These are phyloP conservation scores for Calocybe cyanea DNA, from an alignment of 768 basidiomycete genomes.

Conservation along the genomic window DNA sequence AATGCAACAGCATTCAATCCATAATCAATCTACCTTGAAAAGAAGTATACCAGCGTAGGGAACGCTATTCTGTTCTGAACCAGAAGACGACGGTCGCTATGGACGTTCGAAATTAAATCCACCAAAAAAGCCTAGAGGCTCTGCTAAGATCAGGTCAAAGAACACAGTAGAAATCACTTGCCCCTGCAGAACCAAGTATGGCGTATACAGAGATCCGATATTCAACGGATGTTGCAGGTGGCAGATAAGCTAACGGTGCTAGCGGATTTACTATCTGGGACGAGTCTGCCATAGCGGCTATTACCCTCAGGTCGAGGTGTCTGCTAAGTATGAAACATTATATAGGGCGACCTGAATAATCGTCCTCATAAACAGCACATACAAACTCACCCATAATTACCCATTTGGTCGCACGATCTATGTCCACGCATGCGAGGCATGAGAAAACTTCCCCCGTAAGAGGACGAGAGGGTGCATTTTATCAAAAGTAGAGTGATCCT, in stretches of 20 bases:
- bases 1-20: neutral
- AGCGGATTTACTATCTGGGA: neutral
- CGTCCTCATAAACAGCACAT: too few species aligned
- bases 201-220: neutral
- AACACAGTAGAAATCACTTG: too few species aligned
- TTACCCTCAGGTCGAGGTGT: too few species aligned
- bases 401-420: too few species aligned
- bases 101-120: conserved; percentile 3
- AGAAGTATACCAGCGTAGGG: conserved; percentile 4
- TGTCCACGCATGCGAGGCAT: too few species aligned
- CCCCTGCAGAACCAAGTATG: neutral
- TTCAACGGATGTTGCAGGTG: neutral
- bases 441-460: too few species aligned
- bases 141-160: neutral
- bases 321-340: too few species aligned
- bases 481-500: too few species aligned
- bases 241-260: conserved; percentile 1
- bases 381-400: too few species aligned
- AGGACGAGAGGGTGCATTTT: too few species aligned
- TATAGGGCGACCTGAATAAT: too few species aligned
- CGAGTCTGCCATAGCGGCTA: neutral
- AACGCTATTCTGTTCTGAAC: neutral
- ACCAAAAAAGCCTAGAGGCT: conserved; percentile 2
- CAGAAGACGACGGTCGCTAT: conserved; percentile 1
- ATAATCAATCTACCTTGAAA: neutral